These are phyloP conservation scores for Fusarium virguliforme DNA, from an alignment of 2,329 filamentous ascomycete species.

Conservation along the genomic window DNA sequence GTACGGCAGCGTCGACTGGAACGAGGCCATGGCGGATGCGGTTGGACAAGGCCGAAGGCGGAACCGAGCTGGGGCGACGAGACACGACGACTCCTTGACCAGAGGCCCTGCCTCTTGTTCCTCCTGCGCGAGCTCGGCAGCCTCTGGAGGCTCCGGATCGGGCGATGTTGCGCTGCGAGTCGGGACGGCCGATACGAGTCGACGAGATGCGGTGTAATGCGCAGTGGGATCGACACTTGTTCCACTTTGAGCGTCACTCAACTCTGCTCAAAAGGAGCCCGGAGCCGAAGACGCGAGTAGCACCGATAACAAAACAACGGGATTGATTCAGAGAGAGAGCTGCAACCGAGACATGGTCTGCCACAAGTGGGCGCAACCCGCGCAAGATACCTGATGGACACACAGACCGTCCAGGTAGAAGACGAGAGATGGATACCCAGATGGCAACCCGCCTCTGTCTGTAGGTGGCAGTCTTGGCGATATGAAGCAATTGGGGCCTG, in stretches of 20 bases:
- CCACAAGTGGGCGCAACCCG: slow-evolving; percentile 42
- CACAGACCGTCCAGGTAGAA: neutral
- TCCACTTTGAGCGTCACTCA: slow-evolving; percentile 43
- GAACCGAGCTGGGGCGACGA: slow-evolving; percentile 32
- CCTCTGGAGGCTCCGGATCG: slow-evolving; percentile 45
- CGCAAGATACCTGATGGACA: slow-evolving; percentile 21
- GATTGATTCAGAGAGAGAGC: slow-evolving; percentile 42
- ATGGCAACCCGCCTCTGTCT: neutral
- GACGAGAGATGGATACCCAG: neutral
- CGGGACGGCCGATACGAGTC: slow-evolving; percentile 41
- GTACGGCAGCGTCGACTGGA: slow-evolving; percentile 60
- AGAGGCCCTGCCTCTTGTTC: slow-evolving; percentile 4
- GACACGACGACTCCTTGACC: slow-evolving; percentile 23
- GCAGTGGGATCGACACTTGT: slow-evolving; percentile 43
- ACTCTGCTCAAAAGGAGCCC: slow-evolving; percentile 27
- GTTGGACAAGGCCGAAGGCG: slow-evolving; percentile 34
- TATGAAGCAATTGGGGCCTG: slow-evolving; percentile 14
- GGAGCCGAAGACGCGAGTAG: slow-evolving; percentile 15
- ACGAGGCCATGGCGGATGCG: slow-evolving; percentile 47
- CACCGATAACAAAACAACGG: slow-evolving; percentile 19
- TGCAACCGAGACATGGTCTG: slow-evolving; percentile 60
- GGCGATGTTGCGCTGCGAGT: slow-evolving; percentile 38
- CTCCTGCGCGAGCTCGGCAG: slow-evolving; percentile 29
- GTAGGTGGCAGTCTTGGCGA: neutral
- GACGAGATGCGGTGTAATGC: slow-evolving; percentile 48